phyloP scores from a whole-genome alignment of 345 rosid species.

The Acer campestre region DNA sequence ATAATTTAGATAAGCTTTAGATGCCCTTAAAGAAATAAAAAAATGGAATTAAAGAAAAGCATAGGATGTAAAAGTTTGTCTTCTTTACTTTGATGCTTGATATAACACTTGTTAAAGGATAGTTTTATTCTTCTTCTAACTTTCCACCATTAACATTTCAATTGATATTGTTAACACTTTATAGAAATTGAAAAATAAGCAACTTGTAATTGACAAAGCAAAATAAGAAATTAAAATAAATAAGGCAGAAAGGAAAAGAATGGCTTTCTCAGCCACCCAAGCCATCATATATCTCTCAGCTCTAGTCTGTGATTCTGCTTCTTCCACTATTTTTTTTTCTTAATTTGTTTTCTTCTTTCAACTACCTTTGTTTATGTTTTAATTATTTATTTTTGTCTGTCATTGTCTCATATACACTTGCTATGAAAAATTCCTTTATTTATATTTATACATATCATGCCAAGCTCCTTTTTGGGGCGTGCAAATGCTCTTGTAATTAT shows the following conservation, averaged over 20 bases:
- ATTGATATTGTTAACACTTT: conserved; percentile 13
- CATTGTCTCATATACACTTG: too few relatives aligned
- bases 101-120: not conserved
- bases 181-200: conserved; percentile 9
- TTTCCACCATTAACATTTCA: conserved; percentile 3
- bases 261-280: not conserved
- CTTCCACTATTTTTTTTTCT: conserved; percentile 1
- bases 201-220: conserved; percentile 5
- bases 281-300: not conserved
- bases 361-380: too few relatives aligned
- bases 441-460: not conserved
- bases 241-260: too few relatives aligned
- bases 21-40: conserved; percentile 7
- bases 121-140: conserved; percentile 9
- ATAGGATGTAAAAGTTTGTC: conserved; percentile 12
- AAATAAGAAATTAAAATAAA: too few relatives aligned
- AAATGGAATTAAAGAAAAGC: not conserved
- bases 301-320: conserved; percentile 7
- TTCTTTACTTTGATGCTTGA: conserved; percentile 14
- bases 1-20: conserved; percentile 20
- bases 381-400: too few relatives aligned
- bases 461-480: not conserved
- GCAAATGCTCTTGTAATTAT: not conserved
- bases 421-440: conserved; percentile 20
- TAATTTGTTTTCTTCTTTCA: too few relatives aligned